Evolutionary conservation across 2,329 filamentous ascomycete genomes (phyloP).

Genomic region (Juglanconis juglandina): DNA sequence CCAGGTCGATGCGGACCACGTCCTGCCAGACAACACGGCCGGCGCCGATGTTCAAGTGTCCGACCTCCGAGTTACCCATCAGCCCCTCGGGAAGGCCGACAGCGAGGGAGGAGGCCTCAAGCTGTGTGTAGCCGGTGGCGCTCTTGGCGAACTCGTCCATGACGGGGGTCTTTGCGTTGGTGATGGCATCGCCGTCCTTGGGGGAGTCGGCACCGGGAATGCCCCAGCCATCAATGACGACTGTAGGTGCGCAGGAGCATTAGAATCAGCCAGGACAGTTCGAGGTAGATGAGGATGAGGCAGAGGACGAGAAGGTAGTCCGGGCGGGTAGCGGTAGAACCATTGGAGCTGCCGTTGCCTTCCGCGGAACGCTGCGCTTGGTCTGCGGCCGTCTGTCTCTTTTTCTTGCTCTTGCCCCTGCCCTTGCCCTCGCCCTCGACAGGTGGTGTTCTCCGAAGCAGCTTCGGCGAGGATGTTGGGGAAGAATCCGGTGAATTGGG

Average conservation of each 20-base stretch:
- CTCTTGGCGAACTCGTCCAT: constrained; percentile 91
- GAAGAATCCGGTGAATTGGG: constrained; percentile 24
- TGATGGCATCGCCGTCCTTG: constrained; percentile 90
- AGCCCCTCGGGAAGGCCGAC: constrained; percentile 94
- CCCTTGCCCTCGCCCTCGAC: background rate
- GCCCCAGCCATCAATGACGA: constrained; percentile 99
- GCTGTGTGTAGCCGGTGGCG: constrained; percentile 80
- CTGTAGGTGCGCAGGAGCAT: constrained; percentile 54
- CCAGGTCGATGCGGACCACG: constrained; percentile 91
- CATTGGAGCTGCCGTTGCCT: background rate
- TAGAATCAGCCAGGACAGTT: constrained; percentile 58
- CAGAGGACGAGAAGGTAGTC: constrained; percentile 43
- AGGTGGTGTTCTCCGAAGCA: background rate
- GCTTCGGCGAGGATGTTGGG: background rate
- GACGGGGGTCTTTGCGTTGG: constrained; percentile 84
- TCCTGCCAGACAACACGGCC: constrained; percentile 98
- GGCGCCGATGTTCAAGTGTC: constrained; percentile 96
- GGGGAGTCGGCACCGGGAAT: constrained; percentile 76
- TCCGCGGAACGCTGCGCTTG: background rate
- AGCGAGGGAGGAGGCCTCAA: constrained; percentile 92
- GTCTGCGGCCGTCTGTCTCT: background rate
- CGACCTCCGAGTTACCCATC: constrained; percentile 99
- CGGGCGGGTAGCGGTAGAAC: constrained; percentile 20
- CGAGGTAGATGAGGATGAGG: constrained; percentile 54
- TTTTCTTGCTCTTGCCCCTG: background rate